Base-by-base conservation (phyloP, 2,329 filamentous ascomycete species). In the Diaporthe sp. region DNA sequence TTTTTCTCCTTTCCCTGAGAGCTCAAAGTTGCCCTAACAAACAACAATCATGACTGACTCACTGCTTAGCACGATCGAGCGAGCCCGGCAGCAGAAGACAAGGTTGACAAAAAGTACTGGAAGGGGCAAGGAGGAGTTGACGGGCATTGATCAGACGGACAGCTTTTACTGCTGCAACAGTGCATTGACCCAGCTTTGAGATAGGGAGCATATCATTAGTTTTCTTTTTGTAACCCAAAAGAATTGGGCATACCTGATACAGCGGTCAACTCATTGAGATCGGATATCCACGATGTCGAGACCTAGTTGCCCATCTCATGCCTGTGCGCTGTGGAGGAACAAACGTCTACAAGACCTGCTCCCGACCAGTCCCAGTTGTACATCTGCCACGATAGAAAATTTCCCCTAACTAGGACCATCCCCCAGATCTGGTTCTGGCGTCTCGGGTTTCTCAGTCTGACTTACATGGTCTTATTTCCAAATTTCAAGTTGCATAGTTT, bases 91-190 rank as follows among this genome's bases (percentile, higher is more conserved):
- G 83, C 80, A 1, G 81, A 84, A 1, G 88, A 91, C 75, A 88
- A 88, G 83, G 89, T 92, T 3, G 84, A 90, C 75, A 88, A 88
- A 81, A 87, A 86, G 25, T 92, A 89, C 77, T 92, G 90, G 89
- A 83, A 79, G 44, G 79, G 82, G 4, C 73, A 65, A 57, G 81
- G 80, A 51, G 61, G 55, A 9, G 63, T 63, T 4, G 39, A 55
- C 7, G 65, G 61, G 7, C 44, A 75, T 15, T 70, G 31, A 31
- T 31, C 31, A 31, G 31, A 31, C 31, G 31, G 31, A 31, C 31
- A 31, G 31, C 31, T 31, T 31, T 31, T 31, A 31, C 31, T 31
- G 22, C 31, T 34, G 44, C 28, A 9, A 7, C 12, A n/a, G 63
- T 51, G 63, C 63, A 53, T 28, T 70, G n/a, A 9, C 20, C n/a